Evolutionary conservation across 352 stramenopile species (phyloP), one percentile per base, ranked within the genome.

Genomic region (Globisporangium canariense): DNA sequence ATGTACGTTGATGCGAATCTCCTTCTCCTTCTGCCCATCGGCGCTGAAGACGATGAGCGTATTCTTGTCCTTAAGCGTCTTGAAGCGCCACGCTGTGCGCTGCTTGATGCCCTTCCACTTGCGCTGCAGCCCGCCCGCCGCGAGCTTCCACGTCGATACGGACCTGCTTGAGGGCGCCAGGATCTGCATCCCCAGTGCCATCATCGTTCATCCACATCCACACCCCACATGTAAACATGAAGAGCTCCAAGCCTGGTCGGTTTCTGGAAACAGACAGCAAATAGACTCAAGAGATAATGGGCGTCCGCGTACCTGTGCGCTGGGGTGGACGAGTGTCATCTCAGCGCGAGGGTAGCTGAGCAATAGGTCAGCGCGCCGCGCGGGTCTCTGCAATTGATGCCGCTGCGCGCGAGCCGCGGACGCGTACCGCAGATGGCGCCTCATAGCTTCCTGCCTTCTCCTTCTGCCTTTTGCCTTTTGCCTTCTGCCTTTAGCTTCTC

Each of bases 71-170:
- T 93, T 88, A n/a, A 93, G 71, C 58, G 84, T 87, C 61, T 81
- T 83, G 73, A 90, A 94, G 45, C 82, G 79, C 86, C 86, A 94
- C 14, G 73, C 81, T 4, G 86, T 94, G 47, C 86, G 79, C 69
- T 88, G 86, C 66, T 94, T 94, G 60, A 94, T 67, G 22, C 81
- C 81, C 53, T 88, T 83, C 82, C 82, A 93, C 70, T 94, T 92
- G 63, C 83, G 74, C 67, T 93, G 85, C 52, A 94, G 70, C 6
- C 86, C 81, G 10, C 78, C 79, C 4, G 82, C 81, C n/a, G 84
- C 86, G 32, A 94, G 65, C 53, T 86, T 65, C 86, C 86, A 94
- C 55, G 86, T 93, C 36, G 86, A 93, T 8, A 77, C 73, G 13
- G 32, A 58, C 4, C 73, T 57, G 43, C 75, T 55, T 28, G 7